Evolutionary conservation across 768 basidiomycete species (phyloP), one percentile per base, ranked within the genome.

Genomic region (Xerocomellus chrysenteron): DNA sequence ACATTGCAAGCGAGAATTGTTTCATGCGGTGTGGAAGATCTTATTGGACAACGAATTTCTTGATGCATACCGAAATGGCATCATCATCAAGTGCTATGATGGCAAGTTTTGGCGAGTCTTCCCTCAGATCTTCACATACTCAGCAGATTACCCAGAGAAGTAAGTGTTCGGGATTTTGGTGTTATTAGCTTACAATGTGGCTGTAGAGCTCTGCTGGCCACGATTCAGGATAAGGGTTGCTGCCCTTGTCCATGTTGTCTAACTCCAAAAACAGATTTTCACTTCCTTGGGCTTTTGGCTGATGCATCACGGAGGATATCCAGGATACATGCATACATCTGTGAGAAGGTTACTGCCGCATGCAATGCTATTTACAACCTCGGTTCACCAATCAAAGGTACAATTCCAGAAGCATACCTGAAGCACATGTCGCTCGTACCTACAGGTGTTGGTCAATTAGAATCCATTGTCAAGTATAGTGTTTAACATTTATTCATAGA

Each of bases 181-280:
- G 5, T 28, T 28, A 28, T 35, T 13, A 35, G 9, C 33, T 35
- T 10, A 35, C 33, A 10, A 10, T 35, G 33, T 35, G 33, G 33
- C 13, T 35, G 16, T 37, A 37, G 36, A 7, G 14, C 16, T 9
- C 51, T 75, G 0, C 8, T 75, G 0, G 70, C 67, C 4, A 67
- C 62, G 1, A 62, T 74, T 11, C 58, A 56, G 7, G 65, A 73
- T 21, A 57, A 67, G 17, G 74, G 72, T 0, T 21, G 17, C 5
- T 74, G 67, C 32, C 73, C 63, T 2, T 75, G 74, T 50, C 71
- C 74, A 12, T 50, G 64, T 0, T 74, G 74, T 57, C 37, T 64
- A 1, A 45, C 68, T 0, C 36, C 52, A 3, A 68, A 66, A 32
- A 28, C 43, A 0, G 17, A 56, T 0, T 65, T 74, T 7, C 9